Conservation (phyloP, 2,329 filamentous ascomycete genomes). For the Ploettnerulaceae sp. region DNA sequence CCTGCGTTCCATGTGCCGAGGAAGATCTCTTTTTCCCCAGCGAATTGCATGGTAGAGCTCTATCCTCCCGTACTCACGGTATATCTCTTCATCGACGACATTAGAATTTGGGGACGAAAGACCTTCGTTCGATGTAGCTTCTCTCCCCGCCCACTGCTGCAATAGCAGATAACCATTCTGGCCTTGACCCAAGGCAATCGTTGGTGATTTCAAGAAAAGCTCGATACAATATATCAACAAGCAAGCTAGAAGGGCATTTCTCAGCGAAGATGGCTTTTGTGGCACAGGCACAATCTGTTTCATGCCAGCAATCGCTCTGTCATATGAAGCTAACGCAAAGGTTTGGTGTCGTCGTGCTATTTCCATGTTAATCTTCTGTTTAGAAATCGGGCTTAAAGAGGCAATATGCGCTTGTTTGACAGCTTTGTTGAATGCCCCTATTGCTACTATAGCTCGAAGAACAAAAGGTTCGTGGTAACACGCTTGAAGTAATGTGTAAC, state of each 20-base stretch:
- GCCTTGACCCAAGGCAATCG: constrained; percentile 10
- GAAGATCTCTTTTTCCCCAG: constrained; percentile 7
- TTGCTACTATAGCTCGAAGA: constrained; percentile 15
- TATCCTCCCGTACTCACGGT: constrained; percentile 11
- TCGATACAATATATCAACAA: constrained; percentile 17
- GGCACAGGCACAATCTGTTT: constrained; percentile 6
- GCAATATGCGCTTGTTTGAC: constrained; percentile 9
- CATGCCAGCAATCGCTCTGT: constrained; percentile 16
- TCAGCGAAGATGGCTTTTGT: constrained; percentile 1
- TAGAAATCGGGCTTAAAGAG: neutral
- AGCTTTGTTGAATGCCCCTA: constrained; percentile 17
- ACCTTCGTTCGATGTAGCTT: neutral
- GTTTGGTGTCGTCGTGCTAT: constrained; percentile 10
- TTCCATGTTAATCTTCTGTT: neutral
- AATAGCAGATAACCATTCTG: constrained; percentile 14
- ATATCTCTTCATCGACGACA: constrained; percentile 15
- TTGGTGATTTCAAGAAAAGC: constrained; percentile 10
- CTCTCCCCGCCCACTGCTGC: constrained; percentile 2
- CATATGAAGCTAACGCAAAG: constrained; percentile 16
- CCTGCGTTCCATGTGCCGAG: constrained; percentile 6
- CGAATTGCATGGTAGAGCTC: constrained; percentile 13
- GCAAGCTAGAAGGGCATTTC: constrained; percentile 15
- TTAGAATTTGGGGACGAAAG: constrained; percentile 11
- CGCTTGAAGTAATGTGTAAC: constrained; percentile 16
- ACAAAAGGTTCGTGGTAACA: constrained; percentile 18